Base-by-base conservation (phyloP, 805 yeast species). In the Metschnikowia anglica region DNA sequence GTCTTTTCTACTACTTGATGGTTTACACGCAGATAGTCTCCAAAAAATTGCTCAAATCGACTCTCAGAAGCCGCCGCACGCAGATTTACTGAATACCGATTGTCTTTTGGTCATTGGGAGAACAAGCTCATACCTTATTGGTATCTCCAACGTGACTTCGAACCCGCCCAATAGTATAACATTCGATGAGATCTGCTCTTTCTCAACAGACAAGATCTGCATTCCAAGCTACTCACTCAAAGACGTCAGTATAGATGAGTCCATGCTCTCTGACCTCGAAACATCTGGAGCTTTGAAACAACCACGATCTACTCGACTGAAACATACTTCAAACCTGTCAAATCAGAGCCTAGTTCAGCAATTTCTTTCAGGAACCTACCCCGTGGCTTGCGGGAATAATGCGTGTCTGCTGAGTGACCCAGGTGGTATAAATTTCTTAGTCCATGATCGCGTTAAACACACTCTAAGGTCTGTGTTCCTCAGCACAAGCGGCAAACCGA, bases 101-200 rank as follows among this genome's bases (percentile, higher is more conserved):
- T 43, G 62, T 3, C 74, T 53, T 66, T 66, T 81, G 10, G 65
- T 74, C 0, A 54, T 70, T 3, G 72, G 76, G 25, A 54, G 56
- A 6, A 37, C 54, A 2, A 47, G 56, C 1, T 66, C 74, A 2
- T 63, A 66, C 2, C 54, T 80, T 0, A 74, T 72, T 52, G 65
- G 76, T 2, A 53, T 85, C 26, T 68, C 70, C 17, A 79, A 82
- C 54, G 55, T 83, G 11, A 68, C 78, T 1, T 60, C 63, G 17
- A 66, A 67, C 47, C 85, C 85, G 1, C 88, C 88, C 19, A 74
- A 74, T 41, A 67, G 73, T 25, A 66, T 82, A 47, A 51, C 58
- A 17, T 66, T 76, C 21, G 68, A 65, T 17, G 62, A 63, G 36
- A 43, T 83, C 19, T 50, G 47, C 15, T 44, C 48, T 11, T 47